A percentile compares a stretch with the other conserved stretches of the same genome.
Evolutionary conservation across 768 basidiomycete genomes (phyloP).

Genomic region (Amanita rubescens): DNA sequence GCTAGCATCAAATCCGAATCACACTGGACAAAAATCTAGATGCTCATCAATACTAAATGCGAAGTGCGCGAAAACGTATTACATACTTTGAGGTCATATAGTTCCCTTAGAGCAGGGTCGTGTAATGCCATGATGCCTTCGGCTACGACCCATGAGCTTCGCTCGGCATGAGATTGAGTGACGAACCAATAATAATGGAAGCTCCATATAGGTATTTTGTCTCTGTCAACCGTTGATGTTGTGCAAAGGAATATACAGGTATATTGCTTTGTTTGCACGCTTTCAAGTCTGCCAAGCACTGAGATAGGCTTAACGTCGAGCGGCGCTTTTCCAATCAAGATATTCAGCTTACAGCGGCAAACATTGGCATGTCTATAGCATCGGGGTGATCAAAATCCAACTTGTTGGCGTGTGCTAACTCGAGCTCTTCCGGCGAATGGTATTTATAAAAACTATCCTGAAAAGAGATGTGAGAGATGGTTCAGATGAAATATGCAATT

Average conservation of each 20-base stretch:
- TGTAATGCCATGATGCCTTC: constrained; percentile 92
- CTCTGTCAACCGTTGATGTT: constrained; percentile 77
- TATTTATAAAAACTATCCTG: constrained; percentile 93
- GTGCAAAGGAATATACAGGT: constrained; percentile 88
- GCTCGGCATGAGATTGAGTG: not conserved
- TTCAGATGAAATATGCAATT: not conserved
- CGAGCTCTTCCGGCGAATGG: constrained; percentile 72
- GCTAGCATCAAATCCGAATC: constrained; percentile 98
- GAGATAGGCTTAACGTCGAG: not conserved
- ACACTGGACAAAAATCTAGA: constrained; percentile 81
- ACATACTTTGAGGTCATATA: constrained; percentile 88
- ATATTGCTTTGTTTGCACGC: constrained; percentile 79
- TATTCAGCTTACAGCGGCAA: constrained; percentile 54
- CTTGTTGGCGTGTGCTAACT: constrained; percentile 72
- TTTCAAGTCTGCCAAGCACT: constrained; percentile 87
- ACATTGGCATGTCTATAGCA: constrained; percentile 85
- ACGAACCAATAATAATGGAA: constrained; percentile 76
- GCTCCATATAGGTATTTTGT: constrained; percentile 91
- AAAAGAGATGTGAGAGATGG: not conserved
- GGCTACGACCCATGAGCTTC: constrained; percentile 32
- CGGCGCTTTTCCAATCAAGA: not conserved
- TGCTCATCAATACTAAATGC: not conserved
- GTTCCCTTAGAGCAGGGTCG: constrained; percentile 64
- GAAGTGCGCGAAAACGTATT: not conserved
- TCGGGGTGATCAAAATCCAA: constrained; percentile 90